Evolutionary conservation across 495 filamentous ascomycete species (phyloP).

Genomic region (Jackrogersella minutella): DNA sequence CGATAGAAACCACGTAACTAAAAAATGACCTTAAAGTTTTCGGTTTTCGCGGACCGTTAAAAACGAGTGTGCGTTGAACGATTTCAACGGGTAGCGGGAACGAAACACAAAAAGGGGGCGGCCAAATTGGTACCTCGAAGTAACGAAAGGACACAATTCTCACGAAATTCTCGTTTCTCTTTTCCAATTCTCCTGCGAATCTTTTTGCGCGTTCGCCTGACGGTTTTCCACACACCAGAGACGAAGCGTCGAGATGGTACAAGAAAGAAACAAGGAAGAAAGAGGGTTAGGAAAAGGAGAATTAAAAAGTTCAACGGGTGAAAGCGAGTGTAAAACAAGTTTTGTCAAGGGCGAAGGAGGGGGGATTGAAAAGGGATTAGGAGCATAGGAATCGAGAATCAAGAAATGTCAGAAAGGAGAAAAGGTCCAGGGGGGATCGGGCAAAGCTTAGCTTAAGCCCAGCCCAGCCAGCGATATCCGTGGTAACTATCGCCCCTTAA

Average conservation of each 20-base stretch:
- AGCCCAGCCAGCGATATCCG: constrained; percentile 27
- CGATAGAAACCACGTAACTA: constrained; percentile 11
- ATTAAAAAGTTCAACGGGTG: constrained; percentile 31
- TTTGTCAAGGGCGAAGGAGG: constrained; percentile 40
- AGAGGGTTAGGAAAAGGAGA: constrained; percentile 32
- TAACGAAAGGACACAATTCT: constrained; percentile 44
- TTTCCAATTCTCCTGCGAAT: constrained; percentile 20
- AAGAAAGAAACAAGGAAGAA: constrained; percentile 35
- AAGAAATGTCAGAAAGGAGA: constrained; percentile 46
- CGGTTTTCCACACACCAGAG: constrained; percentile 33
- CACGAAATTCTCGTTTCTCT: constrained; percentile 8
- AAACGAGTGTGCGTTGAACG: constrained; percentile 35
- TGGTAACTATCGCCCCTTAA: constrained; percentile 28
- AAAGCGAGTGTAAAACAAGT: constrained; percentile 47
- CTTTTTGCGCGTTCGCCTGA: constrained; percentile 27
- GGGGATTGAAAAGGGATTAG: constrained; percentile 38
- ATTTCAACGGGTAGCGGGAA: constrained; percentile 35
- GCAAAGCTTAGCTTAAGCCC: constrained; percentile 37
- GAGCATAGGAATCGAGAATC: constrained; percentile 42
- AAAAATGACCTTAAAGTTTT: constrained; percentile 15
- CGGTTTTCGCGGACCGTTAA: constrained; percentile 31
- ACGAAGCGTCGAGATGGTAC: constrained; percentile 33
- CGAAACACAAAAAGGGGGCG: constrained; percentile 37
- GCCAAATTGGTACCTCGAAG: constrained; percentile 31
- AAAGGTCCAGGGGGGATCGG: constrained; percentile 34